Conservation (phyloP, 179 eudicot genomes). For the Nepenthes alata region DNA sequence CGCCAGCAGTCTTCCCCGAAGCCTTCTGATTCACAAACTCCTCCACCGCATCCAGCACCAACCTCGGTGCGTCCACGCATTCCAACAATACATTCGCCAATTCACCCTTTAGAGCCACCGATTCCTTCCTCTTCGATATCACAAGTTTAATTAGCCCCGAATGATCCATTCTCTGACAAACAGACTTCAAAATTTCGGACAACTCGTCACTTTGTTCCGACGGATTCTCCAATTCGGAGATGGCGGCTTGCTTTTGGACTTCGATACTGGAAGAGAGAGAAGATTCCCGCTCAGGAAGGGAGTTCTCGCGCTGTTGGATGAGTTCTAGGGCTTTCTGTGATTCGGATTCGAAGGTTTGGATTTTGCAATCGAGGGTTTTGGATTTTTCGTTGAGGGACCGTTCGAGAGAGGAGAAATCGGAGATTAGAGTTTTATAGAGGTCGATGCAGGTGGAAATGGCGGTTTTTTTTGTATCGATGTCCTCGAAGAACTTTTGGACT, state of each 20-base stretch:
- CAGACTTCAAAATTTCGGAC: conserved; percentile 11
- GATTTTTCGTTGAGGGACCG: conserved; percentile 8
- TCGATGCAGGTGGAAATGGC: conserved; percentile 17
- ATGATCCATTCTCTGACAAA: conserved; percentile 22
- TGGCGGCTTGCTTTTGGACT: conserved; percentile 9
- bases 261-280: conserved; percentile 10
- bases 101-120: conserved; percentile 13
- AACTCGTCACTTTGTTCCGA: background rate
- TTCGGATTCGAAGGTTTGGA: conserved; percentile 11
- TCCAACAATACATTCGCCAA: conserved; percentile 9
- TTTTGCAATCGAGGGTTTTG: conserved; percentile 15
- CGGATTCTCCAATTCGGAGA: conserved; percentile 14
- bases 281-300: conserved; percentile 16
- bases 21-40: conserved; percentile 17
- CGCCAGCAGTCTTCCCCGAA: conserved; percentile 7
- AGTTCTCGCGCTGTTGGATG: conserved; percentile 16
- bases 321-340: conserved; percentile 8
- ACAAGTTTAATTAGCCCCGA: conserved; percentile 13
- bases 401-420: conserved; percentile 18
- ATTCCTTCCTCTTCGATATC: conserved; percentile 21
- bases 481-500: conserved; percentile 16
- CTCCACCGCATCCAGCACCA: conserved; percentile 29
- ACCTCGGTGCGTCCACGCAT: conserved; percentile 17
- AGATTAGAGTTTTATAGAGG: conserved; percentile 20
- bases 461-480: conserved; percentile 20